Base-by-base conservation (phyloP, 495 filamentous ascomycete species). In the Aspergillus biplanus region DNA sequence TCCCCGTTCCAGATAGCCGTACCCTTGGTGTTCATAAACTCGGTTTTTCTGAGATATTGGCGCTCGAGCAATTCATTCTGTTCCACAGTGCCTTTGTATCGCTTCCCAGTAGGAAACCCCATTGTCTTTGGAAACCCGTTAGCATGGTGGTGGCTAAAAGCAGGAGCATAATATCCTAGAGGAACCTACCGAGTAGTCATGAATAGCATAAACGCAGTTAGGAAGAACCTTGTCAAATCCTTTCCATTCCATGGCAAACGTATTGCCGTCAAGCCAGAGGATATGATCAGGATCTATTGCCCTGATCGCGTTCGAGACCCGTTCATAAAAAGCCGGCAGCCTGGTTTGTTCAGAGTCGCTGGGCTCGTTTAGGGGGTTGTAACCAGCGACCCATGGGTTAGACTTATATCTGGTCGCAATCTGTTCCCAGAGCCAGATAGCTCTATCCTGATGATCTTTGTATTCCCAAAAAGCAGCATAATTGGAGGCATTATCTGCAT, bases 341-440 rank as follows among this genome's bases (percentile, higher is more conserved):
- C 80, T 75, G 33, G 78, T 70, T 64, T 87, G 83, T 39, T 83
- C 69, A 0, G 87, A 83, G 57, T 89, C 87, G 27, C 77, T 82
- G 0, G 87, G 87, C 65, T 90, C 86, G 63, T 90, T 90, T 60
- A 89, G 79, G 2, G 86, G 86, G 61, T 89, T 89, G 63, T 89
- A 90, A 2, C 87, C 87, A 3, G 87, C 87, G 27, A 88, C 76
- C 79, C 78, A 78, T 6, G 80, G 71, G 58, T 89, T 88, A 5
- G 71, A 75, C 34, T 70, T 77, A 66, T 88, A 90, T 33, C 78
- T 78, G n/a, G 75, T 72, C 4, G 85, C 87, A 48, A 89, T 77
- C 63, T 82, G 75, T 34, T 81, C 76, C 87, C 87, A 90, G 0
- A 90, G 75, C 73, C 83, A 80, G 4, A 88, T 73, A 18, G 80